A percentile compares a stretch with the other conserved stretches of the same genome.
phyloP scores from a whole-genome alignment of 306 rosid species.

The Fagus sylvatica region DNA sequence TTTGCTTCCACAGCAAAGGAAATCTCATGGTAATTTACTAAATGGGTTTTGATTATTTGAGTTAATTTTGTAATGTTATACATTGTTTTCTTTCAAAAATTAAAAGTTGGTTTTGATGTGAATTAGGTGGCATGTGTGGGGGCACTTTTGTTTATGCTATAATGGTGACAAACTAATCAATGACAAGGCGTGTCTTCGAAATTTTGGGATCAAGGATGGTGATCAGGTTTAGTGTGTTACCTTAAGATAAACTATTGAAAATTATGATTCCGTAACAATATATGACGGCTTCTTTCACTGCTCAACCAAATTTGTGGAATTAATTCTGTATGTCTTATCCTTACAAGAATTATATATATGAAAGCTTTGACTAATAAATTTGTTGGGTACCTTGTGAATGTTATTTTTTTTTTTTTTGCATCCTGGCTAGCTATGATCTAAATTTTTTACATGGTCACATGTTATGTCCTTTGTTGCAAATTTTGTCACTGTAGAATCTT shows the following conservation, averaged over 20 bases:
- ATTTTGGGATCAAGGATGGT: constrained; percentile 50
- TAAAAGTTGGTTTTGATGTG: background rate
- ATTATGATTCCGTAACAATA: background rate
- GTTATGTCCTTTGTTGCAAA: no score
- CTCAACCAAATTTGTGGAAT: background rate
- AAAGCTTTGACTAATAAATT: no score
- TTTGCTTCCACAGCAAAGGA: constrained; percentile 28
- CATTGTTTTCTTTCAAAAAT: background rate
- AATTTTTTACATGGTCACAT: no score
- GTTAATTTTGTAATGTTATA: background rate
- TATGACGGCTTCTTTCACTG: background rate
- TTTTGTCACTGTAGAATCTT: no score
- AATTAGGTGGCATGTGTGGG: constrained; percentile 56
- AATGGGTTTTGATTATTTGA: background rate
- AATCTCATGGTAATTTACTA: constrained; percentile 34
- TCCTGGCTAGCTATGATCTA: no score
- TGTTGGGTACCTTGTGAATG: no score
- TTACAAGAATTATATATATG: no score
- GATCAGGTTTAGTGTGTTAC: constrained; percentile 43
- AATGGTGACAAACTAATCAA: constrained; percentile 43
- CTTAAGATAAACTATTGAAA: background rate
- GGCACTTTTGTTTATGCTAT: constrained; percentile 54
- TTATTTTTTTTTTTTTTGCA: no score
- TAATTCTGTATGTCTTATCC: background rate
- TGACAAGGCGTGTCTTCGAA: constrained; percentile 35